phyloP scores from a whole-genome alignment of 768 basidiomycete species.

The Trametes cinnabarina region DNA sequence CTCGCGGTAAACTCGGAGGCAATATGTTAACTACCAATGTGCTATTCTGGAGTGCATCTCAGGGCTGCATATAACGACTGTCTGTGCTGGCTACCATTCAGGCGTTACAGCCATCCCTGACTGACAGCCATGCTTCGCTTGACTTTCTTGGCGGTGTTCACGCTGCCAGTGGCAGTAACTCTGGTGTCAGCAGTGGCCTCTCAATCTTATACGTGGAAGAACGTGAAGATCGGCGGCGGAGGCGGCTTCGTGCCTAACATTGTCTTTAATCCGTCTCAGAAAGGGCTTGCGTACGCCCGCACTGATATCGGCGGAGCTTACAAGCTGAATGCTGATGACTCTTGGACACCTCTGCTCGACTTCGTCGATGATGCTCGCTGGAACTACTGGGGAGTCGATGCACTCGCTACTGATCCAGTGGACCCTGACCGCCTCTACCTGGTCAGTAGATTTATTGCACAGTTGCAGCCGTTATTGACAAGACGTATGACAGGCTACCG shows the following conservation, averaged over 20 bases:
- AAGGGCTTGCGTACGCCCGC: constrained; percentile 63
- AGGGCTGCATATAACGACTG: constrained; percentile 2
- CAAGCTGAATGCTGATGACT: constrained; percentile 55
- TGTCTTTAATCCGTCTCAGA: constrained; percentile 58
- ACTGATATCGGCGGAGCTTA: constrained; percentile 70
- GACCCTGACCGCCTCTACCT: constrained; percentile 54
- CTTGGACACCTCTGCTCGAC: constrained; percentile 64
- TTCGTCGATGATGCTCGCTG: constrained; percentile 48
- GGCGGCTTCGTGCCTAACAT: constrained; percentile 56
- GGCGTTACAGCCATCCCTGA: background rate
- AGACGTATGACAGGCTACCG: constrained; percentile 41
- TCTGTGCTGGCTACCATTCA: background rate
- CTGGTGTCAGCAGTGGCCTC: constrained; percentile 42
- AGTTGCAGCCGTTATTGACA: no score
- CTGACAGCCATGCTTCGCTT: constrained; percentile 13
- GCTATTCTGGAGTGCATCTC: background rate
- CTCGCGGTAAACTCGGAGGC: constrained; percentile 15
- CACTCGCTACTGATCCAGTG: constrained; percentile 62
- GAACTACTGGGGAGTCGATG: constrained; percentile 45
- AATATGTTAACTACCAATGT: constrained; percentile 1
- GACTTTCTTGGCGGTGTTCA: constrained; percentile 28
- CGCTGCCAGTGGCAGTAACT: constrained; percentile 32
- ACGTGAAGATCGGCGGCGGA: constrained; percentile 53
- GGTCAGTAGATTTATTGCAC: constrained; percentile 6
- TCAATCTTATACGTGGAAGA: constrained; percentile 59